These are phyloP conservation scores for Hyaloscypha finlandica DNA, from an alignment of 495 filamentous ascomycete species.

Conservation along the genomic window DNA sequence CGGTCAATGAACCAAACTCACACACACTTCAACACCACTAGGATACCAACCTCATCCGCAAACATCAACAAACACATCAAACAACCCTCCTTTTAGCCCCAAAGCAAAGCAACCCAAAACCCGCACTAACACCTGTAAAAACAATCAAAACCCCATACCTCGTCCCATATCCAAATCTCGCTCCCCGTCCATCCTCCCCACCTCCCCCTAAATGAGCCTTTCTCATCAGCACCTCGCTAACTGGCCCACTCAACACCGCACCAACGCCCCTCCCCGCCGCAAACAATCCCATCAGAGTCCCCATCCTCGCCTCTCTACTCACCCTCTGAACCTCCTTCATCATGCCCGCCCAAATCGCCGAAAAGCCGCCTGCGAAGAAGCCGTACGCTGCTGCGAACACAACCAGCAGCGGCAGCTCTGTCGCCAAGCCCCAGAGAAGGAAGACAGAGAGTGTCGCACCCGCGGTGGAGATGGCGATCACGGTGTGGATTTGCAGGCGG, in stretches of 20 bases:
- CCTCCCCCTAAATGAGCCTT: neutral
- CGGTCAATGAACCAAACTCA: no score
- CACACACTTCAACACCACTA: no score
- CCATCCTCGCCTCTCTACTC: slow-evolving; percentile 43
- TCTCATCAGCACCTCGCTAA: slow-evolving; percentile 57
- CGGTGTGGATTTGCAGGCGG: slow-evolving; percentile 57
- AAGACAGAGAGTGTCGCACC: slow-evolving; percentile 61
- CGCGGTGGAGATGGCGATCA: slow-evolving; percentile 58
- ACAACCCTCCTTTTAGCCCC: slow-evolving; percentile 39
- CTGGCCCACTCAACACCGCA: slow-evolving; percentile 61
- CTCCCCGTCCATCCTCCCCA: slow-evolving; percentile 38
- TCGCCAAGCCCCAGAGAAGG: slow-evolving; percentile 67
- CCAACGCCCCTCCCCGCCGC: slow-evolving; percentile 68
- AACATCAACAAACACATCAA: no score
- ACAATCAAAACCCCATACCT: slow-evolving; percentile 56
- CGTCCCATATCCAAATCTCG: slow-evolving; percentile 46
- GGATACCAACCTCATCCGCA: no score
- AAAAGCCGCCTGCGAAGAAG: slow-evolving; percentile 66
- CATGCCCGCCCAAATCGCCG: slow-evolving; percentile 61
- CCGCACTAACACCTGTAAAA: slow-evolving; percentile 57
- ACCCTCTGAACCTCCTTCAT: slow-evolving; percentile 49
- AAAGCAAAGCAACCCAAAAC: slow-evolving; percentile 50
- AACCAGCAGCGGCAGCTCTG: slow-evolving; percentile 55
- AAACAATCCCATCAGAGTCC: slow-evolving; percentile 45
- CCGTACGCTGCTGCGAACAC: slow-evolving; percentile 69